Base-by-base conservation (phyloP, 345 rosid species). In the Sisymbrium irio region DNA sequence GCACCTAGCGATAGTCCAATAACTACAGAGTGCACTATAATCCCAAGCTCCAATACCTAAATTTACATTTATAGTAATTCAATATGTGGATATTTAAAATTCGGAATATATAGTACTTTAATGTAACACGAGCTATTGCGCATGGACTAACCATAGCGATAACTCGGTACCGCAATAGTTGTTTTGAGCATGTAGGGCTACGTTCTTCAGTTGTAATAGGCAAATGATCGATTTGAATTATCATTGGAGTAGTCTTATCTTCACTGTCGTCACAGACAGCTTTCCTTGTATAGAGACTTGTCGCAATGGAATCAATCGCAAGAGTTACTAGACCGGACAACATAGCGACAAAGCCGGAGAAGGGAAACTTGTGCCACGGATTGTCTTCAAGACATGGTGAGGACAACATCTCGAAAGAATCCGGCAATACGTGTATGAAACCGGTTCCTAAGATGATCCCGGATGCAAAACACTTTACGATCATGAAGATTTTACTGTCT, bases 281-380 rank as follows among this genome's bases (percentile, higher is more conserved):
- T 49, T 49, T 49, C 28, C 54, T 49, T 49, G 54, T 49, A 19
- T 19, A 49, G 54, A 49, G 11, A 20, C 54, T 49, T 25, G 54
- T 84, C 4, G 94, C 88, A 62, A 89, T 14, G 6, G 96, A 87
- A 30, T 92, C 98, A 20, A 89, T 83, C 82, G 84, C 83, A 1
- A 88, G 81, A 1, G 94, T 92, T 9, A 76, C 51, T 1, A 92
- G 58, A 56, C 85, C 91, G 1, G 92, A 89, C 46, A 92, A 61
- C 97, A 92, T 92, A 4, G 96, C 92, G 0, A 87, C 87, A 67
- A 89, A 92, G 1, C 88, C 89, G 4, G 92, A 76, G 37, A 89
- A 89, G 0, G 94, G 91, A 62, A 89, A 92, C 79, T 88, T 88
- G 45, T 84, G 88, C 97, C 97, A 88, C 0, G 96, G 97, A 45